These are phyloP conservation scores for Ceratobasidium sp. DNA, from an alignment of 1,284 basidiomycete species.

Conservation along the genomic window DNA sequence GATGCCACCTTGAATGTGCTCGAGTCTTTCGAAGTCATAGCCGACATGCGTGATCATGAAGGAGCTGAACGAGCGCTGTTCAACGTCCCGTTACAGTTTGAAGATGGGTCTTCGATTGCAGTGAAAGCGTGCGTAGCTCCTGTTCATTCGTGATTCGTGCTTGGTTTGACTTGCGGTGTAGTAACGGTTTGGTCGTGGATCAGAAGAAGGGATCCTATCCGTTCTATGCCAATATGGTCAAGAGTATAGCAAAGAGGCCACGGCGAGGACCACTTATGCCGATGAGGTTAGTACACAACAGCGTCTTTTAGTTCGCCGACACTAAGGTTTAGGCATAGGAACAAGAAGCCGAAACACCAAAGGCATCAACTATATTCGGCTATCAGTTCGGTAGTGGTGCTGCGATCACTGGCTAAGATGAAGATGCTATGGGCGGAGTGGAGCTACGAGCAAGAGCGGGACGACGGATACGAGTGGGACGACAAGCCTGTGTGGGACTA, in stretches of 20 bases:
- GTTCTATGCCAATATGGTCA: conserved; percentile 84
- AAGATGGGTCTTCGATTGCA: conserved; percentile 85
- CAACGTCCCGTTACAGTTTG: conserved; percentile 84
- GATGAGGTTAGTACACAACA: conserved; percentile 71
- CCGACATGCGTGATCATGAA: conserved; percentile 84
- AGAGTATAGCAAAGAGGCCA: conserved; percentile 80
- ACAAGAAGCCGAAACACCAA: conserved; percentile 70
- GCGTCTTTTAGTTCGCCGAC: not conserved
- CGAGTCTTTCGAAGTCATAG: conserved; percentile 59
- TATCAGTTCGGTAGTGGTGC: conserved; percentile 67
- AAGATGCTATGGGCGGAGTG: conserved; percentile 56
- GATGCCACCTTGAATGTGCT: conserved; percentile 57
- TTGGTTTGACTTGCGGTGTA: conserved; percentile 55
- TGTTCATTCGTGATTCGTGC: conserved; percentile 23
- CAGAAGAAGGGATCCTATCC: conserved; percentile 85
- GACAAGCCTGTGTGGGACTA: conserved; percentile 38
- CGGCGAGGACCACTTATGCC: conserved; percentile 76
- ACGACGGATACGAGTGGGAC: conserved; percentile 16
- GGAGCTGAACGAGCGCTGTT: conserved; percentile 90
- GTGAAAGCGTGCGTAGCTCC: conserved; percentile 80
- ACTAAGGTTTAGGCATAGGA: conserved; percentile 61
- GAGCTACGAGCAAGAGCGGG: conserved; percentile 22
- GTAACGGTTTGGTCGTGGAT: conserved; percentile 87
- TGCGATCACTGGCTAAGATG: conserved; percentile 59
- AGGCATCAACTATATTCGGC: conserved; percentile 71